These are phyloP conservation scores for Trichoderma harzianum DNA, from an alignment of 2,329 filamentous ascomycete genomes.

Conservation along the genomic window DNA sequence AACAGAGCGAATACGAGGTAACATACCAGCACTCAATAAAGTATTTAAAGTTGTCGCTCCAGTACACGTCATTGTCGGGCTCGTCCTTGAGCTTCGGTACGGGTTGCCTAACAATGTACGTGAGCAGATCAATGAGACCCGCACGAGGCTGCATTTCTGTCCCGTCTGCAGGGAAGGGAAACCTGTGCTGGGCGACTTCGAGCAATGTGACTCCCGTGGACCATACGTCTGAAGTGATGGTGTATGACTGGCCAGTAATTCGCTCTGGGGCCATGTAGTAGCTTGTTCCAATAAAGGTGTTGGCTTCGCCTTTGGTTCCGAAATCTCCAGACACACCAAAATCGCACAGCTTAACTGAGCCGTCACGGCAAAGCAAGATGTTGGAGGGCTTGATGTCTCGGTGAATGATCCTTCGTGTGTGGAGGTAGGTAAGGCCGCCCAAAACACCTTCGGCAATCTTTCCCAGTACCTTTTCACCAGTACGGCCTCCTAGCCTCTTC, in stretches of 20 bases:
- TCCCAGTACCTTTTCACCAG: slow-evolving; percentile 93
- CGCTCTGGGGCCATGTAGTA: slow-evolving; percentile 99
- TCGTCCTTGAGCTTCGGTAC: slow-evolving; percentile 97
- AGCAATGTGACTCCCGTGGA: slow-evolving; percentile 92
- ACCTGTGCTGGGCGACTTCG: slow-evolving; percentile 98
- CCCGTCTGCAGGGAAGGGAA: slow-evolving; percentile 95
- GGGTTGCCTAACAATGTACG: slow-evolving; percentile 93
- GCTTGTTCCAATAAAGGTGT: slow-evolving; percentile 97
- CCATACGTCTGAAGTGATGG: slow-evolving; percentile 98
- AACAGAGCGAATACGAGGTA: slow-evolving; percentile 22
- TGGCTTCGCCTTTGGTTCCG: slow-evolving; percentile 96
- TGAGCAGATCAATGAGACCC: slow-evolving; percentile 89
- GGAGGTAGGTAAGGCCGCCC: slow-evolving; percentile 89
- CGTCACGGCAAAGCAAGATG: slow-evolving; percentile 86
- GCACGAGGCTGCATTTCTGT: slow-evolving; percentile 93
- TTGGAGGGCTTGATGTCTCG: slow-evolving; percentile 98
- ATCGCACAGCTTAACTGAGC: slow-evolving; percentile 96
- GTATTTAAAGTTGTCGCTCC: slow-evolving; percentile 98
- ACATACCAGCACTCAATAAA: slow-evolving; percentile 99
- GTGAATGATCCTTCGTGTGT: slow-evolving; percentile 95
- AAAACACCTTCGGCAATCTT: slow-evolving; percentile 96
- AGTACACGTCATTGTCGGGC: slow-evolving; percentile 80
- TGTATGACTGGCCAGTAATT: slow-evolving; percentile 96
- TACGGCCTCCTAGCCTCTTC: slow-evolving; percentile 88
- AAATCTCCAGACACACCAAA: slow-evolving; percentile 98